These are phyloP conservation scores for Pseudocercospora fuligena DNA, from an alignment of 2,329 filamentous ascomycete species.

Conservation along the genomic window DNA sequence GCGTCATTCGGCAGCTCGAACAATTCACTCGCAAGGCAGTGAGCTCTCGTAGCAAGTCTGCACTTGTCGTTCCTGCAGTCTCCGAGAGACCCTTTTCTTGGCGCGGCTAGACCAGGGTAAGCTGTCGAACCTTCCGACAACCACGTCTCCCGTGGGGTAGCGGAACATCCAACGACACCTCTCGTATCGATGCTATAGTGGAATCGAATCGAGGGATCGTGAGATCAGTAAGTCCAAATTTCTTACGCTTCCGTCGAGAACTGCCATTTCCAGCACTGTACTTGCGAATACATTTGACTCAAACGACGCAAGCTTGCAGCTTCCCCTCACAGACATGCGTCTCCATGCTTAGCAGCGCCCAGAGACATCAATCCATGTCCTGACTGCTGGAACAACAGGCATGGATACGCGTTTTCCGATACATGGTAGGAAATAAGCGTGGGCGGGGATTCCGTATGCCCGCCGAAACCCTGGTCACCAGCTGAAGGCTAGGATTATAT, in stretches of 20 bases:
- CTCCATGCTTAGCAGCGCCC: conserved; percentile 8
- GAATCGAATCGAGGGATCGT: conserved; percentile 9
- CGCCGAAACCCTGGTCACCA: neutral
- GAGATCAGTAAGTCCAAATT: conserved; percentile 10
- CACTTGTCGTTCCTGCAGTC: conserved; percentile 5
- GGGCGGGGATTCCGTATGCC: conserved; percentile 21
- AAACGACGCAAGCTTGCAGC: conserved; percentile 17
- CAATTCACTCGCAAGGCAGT: neutral
- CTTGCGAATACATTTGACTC: neutral
- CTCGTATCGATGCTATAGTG: neutral
- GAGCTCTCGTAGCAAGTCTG: neutral
- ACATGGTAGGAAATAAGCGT: conserved; percentile 8
- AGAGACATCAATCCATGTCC: conserved; percentile 7
- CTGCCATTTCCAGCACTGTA: neutral
- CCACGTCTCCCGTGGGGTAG: neutral
- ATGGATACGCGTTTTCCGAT: conserved; percentile 7
- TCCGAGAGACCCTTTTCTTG: conserved; percentile 8
- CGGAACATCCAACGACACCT: neutral
- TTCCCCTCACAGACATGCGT: conserved; percentile 20
- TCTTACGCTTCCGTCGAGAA: neutral
- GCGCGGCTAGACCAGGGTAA: conserved; percentile 5
- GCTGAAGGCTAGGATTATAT: neutral
- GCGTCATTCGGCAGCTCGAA: neutral
- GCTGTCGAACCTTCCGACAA: neutral
- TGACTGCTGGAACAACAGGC: conserved; percentile 12